These are phyloP conservation scores for Exophiala dermatitidis DNA, from an alignment of 2,329 filamentous ascomycete genomes.

Conservation along the genomic window DNA sequence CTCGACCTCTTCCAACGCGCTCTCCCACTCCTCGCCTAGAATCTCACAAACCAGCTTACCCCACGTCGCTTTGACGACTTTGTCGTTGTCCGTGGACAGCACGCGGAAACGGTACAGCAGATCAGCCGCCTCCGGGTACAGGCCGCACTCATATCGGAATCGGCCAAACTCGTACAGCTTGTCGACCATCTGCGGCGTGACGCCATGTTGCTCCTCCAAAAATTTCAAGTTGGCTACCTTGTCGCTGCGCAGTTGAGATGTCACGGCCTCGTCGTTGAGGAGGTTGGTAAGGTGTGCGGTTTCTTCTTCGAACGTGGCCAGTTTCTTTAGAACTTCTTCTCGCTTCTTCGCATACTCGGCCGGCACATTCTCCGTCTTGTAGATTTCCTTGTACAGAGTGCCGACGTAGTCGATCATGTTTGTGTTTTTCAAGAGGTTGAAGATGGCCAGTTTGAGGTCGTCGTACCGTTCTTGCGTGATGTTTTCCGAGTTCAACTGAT, in stretches of 20 bases:
- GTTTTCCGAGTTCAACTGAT: conserved; percentile 73
- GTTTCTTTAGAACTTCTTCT: conserved; percentile 74
- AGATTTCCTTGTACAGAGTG: conserved; percentile 80
- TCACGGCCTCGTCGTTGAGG: conserved; percentile 79
- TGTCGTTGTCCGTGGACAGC: conserved; percentile 96
- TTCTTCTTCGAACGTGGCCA: conserved; percentile 78
- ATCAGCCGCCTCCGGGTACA: conserved; percentile 83
- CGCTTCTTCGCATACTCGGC: conserved; percentile 83
- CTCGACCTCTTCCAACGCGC: conserved; percentile 79
- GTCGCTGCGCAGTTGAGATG: conserved; percentile 85
- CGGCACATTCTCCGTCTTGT: conserved; percentile 69
- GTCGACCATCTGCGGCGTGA: conserved; percentile 92
- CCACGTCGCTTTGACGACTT: conserved; percentile 92
- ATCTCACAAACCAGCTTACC: conserved; percentile 97
- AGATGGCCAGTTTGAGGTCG: conserved; percentile 79
- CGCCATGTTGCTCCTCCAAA: conserved; percentile 90
- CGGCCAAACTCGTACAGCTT: conserved; percentile 91
- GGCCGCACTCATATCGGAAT: conserved; percentile 96
- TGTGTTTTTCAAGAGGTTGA: conserved; percentile 88
- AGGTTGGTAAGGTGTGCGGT: conserved; percentile 83
- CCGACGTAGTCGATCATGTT: conserved; percentile 99
- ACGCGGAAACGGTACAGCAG: conserved; percentile 97
- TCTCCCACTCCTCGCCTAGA: conserved; percentile 89
- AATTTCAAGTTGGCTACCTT: conserved; percentile 99
- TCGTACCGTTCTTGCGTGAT: conserved; percentile 56